These are phyloP conservation scores for Tetrapyrgos nigripes DNA, from an alignment of 1,284 basidiomycete species.

Conservation along the genomic window DNA sequence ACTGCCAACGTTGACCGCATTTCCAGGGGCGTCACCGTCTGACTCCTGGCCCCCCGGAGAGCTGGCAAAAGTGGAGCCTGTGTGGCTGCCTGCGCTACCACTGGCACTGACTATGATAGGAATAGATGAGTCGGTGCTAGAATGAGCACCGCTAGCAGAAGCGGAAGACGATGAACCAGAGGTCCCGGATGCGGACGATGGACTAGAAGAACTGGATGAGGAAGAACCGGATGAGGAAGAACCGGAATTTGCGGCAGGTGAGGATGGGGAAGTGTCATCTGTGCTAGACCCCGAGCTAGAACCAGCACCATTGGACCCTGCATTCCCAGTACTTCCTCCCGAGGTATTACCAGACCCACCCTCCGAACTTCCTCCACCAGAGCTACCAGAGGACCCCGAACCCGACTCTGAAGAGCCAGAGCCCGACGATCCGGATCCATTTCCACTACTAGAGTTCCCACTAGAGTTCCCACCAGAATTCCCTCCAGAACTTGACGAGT, in stretches of 20 bases:
- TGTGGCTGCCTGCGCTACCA: background rate
- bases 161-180: constrained; percentile 8
- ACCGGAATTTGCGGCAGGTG: background rate
- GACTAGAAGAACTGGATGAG: background rate
- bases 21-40: background rate
- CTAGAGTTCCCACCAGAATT: background rate
- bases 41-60: background rate
- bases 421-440: background rate
- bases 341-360: no score
- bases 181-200: background rate
- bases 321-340: background rate
- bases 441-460: background rate
- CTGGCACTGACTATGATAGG: background rate
- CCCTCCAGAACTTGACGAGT: background rate
- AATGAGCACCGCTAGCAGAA: background rate
- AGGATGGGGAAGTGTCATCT: background rate
- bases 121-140: background rate
- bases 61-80: background rate
- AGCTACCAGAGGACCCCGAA: no score
- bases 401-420: background rate
- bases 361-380: background rate
- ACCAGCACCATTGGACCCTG: background rate
- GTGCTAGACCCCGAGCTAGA: background rate
- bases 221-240: constrained; percentile 2
- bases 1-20: constrained; percentile 8